Evolutionary conservation across 495 filamentous ascomycete species (phyloP).

Genomic region (Penicillium macrosclerotiorum): DNA sequence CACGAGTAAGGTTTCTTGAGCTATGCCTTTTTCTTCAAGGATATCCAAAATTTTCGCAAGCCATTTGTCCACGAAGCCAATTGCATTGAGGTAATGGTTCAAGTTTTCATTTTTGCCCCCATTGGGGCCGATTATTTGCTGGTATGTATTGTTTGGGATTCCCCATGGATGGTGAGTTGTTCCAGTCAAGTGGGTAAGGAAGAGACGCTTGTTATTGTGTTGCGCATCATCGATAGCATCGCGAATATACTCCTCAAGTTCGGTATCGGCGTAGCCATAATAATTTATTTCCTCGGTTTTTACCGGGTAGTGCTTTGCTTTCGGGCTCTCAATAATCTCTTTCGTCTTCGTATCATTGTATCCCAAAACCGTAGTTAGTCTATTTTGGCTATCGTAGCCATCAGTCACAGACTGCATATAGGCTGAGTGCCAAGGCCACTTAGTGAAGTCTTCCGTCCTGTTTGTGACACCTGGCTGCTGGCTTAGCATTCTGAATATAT

Average conservation of each 20-base stretch:
- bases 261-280: conserved; percentile 48
- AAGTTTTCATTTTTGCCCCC: conserved; percentile 19
- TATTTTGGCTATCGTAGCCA: conserved; percentile 44
- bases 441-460: conserved; percentile 27
- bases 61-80: conserved; percentile 44
- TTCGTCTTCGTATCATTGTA: conserved; percentile 40
- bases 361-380: conserved; percentile 39
- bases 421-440: conserved; percentile 43
- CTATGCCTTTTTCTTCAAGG: conserved; percentile 39
- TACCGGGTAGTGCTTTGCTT: conserved; percentile 36
- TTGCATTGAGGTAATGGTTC: conserved; percentile 42
- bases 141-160: conserved; percentile 31
- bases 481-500: conserved; percentile 41
- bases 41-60: conserved; percentile 35
- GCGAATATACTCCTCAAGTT: conserved; percentile 44
- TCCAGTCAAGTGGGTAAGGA: conserved; percentile 49
- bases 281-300: conserved; percentile 46
- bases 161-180: conserved; percentile 50
- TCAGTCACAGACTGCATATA: conserved; percentile 52
- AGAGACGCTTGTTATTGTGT: conserved; percentile 39
- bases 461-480: conserved; percentile 24
- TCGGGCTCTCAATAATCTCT: conserved; percentile 36
- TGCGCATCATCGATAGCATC: conserved; percentile 48
- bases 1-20: conserved; percentile 44
- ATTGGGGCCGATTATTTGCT: conserved; percentile 12